Percentiles rank a stretch among this genome's conserved stretches.
Conservation (phyloP, 2,329 filamentous ascomycete species). For the Emergomyces africanus region DNA sequence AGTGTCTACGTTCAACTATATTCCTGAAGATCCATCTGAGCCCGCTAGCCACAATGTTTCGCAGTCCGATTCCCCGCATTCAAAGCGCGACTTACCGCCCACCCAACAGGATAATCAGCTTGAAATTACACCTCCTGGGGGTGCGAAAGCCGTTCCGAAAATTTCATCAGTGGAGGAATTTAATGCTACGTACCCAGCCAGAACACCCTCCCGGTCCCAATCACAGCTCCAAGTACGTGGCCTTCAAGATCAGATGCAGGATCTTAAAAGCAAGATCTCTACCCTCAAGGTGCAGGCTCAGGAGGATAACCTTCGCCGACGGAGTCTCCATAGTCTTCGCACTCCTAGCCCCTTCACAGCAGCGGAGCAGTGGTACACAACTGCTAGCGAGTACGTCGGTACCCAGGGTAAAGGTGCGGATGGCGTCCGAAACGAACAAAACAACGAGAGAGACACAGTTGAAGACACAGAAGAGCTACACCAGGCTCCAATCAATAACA, state of each 20-base stretch:
- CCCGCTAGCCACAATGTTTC: background rate
- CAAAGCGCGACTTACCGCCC: background rate
- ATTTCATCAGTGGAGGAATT: conserved; percentile 21
- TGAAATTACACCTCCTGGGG: background rate
- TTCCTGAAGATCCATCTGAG: conserved; percentile 8
- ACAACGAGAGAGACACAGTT: conserved; percentile 1
- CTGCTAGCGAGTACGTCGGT: conserved; percentile 25
- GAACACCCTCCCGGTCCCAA: conserved; percentile 49
- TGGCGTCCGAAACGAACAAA: background rate
- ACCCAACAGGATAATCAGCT: background rate
- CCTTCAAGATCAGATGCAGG: conserved; percentile 73
- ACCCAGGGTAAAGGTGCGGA: conserved; percentile 13
- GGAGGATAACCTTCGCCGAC: conserved; percentile 64
- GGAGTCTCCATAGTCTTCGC: conserved; percentile 62
- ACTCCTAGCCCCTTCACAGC: conserved; percentile 70
- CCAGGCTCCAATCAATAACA: background rate
- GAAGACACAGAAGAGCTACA: background rate
- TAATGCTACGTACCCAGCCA: conserved; percentile 25
- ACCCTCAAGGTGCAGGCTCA: conserved; percentile 64
- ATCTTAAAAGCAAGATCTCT: conserved; percentile 74
- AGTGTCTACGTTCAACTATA: conserved; percentile 34
- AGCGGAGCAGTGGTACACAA: conserved; percentile 46
- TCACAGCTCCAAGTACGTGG: conserved; percentile 62
- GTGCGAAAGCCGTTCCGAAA: conserved; percentile 7
- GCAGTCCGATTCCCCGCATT: background rate